phyloP scores from a whole-genome alignment of 345 rosid genomes.

The Melaleuca alternifolia region DNA sequence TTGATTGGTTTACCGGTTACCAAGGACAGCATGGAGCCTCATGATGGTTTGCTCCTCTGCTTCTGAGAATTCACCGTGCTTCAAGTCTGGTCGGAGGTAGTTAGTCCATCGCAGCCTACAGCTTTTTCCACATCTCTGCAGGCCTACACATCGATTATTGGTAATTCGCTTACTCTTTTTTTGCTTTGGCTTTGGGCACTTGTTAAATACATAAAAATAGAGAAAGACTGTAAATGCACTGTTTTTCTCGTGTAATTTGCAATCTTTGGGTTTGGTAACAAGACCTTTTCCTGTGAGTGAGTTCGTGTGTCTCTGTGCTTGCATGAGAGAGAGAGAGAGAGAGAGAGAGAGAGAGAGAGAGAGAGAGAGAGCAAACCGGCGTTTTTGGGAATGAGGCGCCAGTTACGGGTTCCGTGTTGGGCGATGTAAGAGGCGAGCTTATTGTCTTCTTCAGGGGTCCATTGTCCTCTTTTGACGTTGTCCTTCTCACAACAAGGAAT shows the following conservation, averaged over 20 bases:
- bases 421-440: constrained; percentile 85
- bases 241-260: too few species aligned
- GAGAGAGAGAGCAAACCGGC: constrained; percentile 32
- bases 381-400: constrained; percentile 96
- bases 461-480: constrained; percentile 87
- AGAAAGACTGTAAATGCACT: too few species aligned
- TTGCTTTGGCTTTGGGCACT: neutral
- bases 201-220: neutral
- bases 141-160: constrained; percentile 24
- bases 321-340: neutral
- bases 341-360: neutral
- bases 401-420: constrained; percentile 88
- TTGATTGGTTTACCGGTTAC: constrained; percentile 42
- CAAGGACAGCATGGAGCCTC: constrained; percentile 83
- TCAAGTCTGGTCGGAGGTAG: constrained; percentile 85
- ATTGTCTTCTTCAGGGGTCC: constrained; percentile 99
- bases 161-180: neutral
- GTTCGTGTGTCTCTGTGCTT: too few species aligned
- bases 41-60: constrained; percentile 81
- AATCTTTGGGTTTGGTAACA: neutral
- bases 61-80: constrained; percentile 64
- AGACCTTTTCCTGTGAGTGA: neutral
- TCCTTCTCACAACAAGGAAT: constrained; percentile 96
- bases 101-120: constrained; percentile 87
- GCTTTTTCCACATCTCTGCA: constrained; percentile 92